Evolutionary conservation across 345 rosid species (phyloP), one percentile per base, ranked within the genome.

Genomic region (Citrus mangshanensis): DNA sequence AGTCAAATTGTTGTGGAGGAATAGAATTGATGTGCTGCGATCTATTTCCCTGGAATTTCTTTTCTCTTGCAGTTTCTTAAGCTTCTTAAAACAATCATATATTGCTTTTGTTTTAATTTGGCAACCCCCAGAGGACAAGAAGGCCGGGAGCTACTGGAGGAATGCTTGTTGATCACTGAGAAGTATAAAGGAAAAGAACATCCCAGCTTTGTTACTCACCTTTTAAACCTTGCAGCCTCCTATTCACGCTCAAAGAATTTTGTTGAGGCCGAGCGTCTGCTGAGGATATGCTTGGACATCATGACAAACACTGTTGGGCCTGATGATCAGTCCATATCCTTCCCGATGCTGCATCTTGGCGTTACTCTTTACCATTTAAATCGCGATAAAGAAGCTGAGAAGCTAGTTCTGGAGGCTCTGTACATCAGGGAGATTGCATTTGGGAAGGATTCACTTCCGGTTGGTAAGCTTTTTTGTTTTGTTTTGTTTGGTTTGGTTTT

Each of bases 101-200:
- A 21, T 30, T 63, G 28, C 46, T 61, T 77, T 10, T 58, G 55
- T 25, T 75, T 63, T 64, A 35, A 61, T 69, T 76, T 68, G 64
- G 72, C 24, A 83, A 38, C 38, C 24, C 74, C 18, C 72, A 95
- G 98, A 85, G 91, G 89, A 78, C 82, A 88, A 22, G 98, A 95
- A 88, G 98, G 98, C 22, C 89, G 93, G 63, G 90, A 87, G 84
- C 84, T 92, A 61, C 80, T 93, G 80, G 97, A 93, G 89, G 95
- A 95, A 81, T 91, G 97, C 88, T 84, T 95, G 86, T 72, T 89
- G 78, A 86, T 89, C 74, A 79, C 88, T 25, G 98, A 95, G 85
- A 86, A 86, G 62, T 83, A n/a, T 56, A 88, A 84, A 75, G 98
- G 97, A 76, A 88, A 87, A 77, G 88, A 87, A 10, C 90, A 93